Evolutionary conservation across 495 filamentous ascomycete genomes (phyloP).

Genomic region (Stereocaulon alpinum): DNA sequence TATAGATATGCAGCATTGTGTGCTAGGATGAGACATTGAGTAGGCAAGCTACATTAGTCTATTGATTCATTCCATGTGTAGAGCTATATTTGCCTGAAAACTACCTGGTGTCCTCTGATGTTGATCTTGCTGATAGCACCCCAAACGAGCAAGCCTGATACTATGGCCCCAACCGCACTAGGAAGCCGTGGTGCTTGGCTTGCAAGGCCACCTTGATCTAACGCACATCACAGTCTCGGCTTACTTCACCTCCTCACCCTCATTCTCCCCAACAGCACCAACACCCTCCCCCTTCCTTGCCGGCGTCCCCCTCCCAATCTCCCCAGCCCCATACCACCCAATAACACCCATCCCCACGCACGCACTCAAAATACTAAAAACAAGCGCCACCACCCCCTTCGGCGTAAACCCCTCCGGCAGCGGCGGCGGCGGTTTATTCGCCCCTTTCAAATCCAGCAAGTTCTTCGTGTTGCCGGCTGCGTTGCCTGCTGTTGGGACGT

Average conservation of each 20-base stretch:
- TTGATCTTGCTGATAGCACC: too few relatives aligned
- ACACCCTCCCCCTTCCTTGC: neutral
- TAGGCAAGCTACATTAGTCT: too few relatives aligned
- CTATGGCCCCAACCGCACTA: too few relatives aligned
- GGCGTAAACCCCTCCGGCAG: constrained; percentile 65
- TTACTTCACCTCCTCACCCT: neutral
- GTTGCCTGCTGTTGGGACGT: constrained; percentile 51
- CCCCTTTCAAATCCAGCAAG: constrained; percentile 53
- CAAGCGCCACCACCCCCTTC: constrained; percentile 59
- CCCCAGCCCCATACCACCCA: constrained; percentile 33
- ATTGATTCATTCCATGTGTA: too few relatives aligned
- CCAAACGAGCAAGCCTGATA: too few relatives aligned
- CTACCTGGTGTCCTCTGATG: too few relatives aligned
- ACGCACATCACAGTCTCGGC: neutral
- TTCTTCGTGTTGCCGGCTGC: constrained; percentile 61
- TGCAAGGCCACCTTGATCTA: neutral
- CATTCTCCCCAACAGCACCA: neutral
- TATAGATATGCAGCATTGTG: too few relatives aligned
- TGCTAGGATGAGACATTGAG: too few relatives aligned
- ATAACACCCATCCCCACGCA: constrained; percentile 63
- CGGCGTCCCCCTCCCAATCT: constrained; percentile 14
- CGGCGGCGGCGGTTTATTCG: constrained; percentile 42
- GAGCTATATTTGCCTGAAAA: too few relatives aligned
- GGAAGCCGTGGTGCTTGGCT: too few relatives aligned
- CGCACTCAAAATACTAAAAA: constrained; percentile 60